These are phyloP conservation scores for Coccomyxa sp. DNA, from an alignment of 139 green algal species.

Conservation along the genomic window DNA sequence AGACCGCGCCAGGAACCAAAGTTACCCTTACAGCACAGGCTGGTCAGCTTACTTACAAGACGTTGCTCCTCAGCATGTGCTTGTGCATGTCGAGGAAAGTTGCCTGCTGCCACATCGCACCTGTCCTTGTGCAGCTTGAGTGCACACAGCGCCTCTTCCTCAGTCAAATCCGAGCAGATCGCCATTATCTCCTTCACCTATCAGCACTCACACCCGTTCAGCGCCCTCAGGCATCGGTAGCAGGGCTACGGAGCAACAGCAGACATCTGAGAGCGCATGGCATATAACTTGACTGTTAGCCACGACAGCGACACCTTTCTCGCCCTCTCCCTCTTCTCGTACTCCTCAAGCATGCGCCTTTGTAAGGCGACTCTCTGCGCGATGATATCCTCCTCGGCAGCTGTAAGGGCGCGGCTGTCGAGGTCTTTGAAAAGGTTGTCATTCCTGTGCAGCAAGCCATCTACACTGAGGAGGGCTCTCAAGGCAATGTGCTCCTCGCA, in stretches of 20 bases:
- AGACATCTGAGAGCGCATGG: background rate
- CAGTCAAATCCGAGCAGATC: slow-evolving; percentile 51
- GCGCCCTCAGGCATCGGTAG: background rate
- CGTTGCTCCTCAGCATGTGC: no score
- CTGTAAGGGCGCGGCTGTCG: slow-evolving; percentile 62
- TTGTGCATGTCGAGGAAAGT: background rate
- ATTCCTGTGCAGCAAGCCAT: slow-evolving; percentile 30
- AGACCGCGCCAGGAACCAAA: no score
- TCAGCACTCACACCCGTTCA: no score
- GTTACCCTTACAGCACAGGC: no score
- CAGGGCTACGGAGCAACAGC: background rate
- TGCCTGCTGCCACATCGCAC: background rate
- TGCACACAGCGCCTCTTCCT: slow-evolving; percentile 43
- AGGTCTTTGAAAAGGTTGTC: slow-evolving; percentile 75
- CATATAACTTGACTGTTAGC: background rate
- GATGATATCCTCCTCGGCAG: slow-evolving; percentile 69
- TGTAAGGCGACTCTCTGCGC: slow-evolving; percentile 62
- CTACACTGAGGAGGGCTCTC: background rate
- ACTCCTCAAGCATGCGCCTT: slow-evolving; percentile 63
- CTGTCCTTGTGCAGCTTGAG: slow-evolving; percentile 54
- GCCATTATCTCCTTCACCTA: slow-evolving; percentile 53
- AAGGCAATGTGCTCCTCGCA: background rate
- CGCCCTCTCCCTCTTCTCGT: slow-evolving; percentile 52
- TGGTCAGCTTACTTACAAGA: no score
- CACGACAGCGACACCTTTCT: slow-evolving; percentile 45